A percentile compares a stretch with the other conserved stretches of the same genome.
phyloP scores from a whole-genome alignment of 352 stramenopile genomes.

The Pythium coloratum region DNA sequence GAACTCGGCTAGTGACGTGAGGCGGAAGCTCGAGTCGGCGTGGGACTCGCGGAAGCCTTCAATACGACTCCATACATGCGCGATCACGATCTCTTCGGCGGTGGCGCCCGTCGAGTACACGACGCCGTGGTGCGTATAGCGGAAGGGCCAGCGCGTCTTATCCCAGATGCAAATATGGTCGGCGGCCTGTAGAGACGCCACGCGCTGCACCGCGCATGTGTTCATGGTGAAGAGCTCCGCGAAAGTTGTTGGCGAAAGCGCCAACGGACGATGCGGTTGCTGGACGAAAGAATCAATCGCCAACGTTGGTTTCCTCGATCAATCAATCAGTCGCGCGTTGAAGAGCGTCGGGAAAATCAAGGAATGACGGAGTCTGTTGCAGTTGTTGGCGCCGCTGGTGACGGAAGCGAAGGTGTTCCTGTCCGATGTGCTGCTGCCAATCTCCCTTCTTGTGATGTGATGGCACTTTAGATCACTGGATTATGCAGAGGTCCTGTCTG shows the following conservation, averaged over 20 bases:
- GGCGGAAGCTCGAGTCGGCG: conserved; percentile 61
- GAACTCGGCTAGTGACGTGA: conserved; percentile 73
- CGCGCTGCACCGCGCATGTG: conserved; percentile 58
- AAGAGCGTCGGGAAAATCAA: background rate
- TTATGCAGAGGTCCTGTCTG: conserved; percentile 1
- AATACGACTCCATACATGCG: conserved; percentile 71
- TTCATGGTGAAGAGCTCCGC: conserved; percentile 37
- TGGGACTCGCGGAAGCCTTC: conserved; percentile 57
- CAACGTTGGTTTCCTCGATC: background rate
- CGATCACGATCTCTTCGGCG: conserved; percentile 56
- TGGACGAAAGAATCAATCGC: no score
- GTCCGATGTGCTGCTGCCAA: background rate
- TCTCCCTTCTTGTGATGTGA: conserved; percentile 3
- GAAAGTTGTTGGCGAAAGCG: background rate
- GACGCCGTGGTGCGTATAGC: conserved; percentile 78
- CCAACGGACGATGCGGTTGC: background rate
- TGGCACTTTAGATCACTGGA: conserved; percentile 1
- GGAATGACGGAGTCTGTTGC: background rate
- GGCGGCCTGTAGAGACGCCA: conserved; percentile 49
- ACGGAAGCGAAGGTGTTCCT: background rate
- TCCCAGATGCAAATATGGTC: conserved; percentile 86
- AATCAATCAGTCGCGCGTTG: background rate
- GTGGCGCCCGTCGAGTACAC: conserved; percentile 44
- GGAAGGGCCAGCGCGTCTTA: conserved; percentile 70
- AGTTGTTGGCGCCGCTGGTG: no score